phyloP scores from a whole-genome alignment of 2,329 filamentous ascomycete genomes.

The Penicillium hesseltinei region DNA sequence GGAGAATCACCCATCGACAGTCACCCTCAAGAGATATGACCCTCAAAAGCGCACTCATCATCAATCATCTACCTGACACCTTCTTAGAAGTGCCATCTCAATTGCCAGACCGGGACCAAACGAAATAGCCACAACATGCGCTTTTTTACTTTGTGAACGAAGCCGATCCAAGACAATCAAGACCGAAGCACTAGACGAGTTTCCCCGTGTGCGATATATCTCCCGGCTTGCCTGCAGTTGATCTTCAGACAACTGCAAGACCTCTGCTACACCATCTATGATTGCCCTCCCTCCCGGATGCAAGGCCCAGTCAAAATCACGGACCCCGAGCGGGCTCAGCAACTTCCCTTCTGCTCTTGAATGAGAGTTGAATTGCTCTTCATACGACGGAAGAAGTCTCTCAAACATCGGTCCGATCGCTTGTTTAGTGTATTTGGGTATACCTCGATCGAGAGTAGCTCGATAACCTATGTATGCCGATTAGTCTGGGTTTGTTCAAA shows the following conservation, averaged over 20 bases:
- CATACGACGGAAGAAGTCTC: neutral
- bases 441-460: neutral
- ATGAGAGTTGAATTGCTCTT: neutral
- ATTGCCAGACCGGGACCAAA: constrained; percentile 2
- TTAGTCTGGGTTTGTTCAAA: too few relatives aligned
- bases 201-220: constrained; percentile 2
- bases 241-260: neutral
- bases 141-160: neutral
- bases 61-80: neutral
- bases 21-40: too few relatives aligned
- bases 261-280: neutral
- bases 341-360: neutral
- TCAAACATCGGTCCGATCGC: constrained; percentile 1
- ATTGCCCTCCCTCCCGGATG: constrained; percentile 1
- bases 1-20: too few relatives aligned
- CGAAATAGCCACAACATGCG: neutral
- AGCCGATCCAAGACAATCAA: constrained; percentile 4
- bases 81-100: constrained; percentile 1
- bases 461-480: neutral
- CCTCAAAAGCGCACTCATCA: too few relatives aligned
- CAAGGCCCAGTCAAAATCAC: constrained; percentile 3
- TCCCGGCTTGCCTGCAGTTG: neutral
- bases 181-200: constrained; percentile 1
- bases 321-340: neutral
- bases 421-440: neutral